Evolutionary conservation across 345 rosid genomes (phyloP).

Genomic region (Aquilaria malaccensis): DNA sequence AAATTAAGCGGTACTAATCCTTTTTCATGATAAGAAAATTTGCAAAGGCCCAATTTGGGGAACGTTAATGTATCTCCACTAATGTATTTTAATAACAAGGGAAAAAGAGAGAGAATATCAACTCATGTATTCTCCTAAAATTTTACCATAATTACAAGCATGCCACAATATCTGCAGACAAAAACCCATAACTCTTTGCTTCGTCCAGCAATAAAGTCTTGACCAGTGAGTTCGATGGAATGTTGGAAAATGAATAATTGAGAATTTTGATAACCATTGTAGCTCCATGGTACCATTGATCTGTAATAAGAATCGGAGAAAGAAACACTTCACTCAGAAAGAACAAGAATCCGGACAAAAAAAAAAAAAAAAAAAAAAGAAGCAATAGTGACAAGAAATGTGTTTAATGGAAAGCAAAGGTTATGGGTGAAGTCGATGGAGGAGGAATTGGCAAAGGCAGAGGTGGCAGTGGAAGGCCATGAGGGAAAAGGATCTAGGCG

Average conservation of each 20-base stretch:
- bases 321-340: not conserved
- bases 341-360: not conserved
- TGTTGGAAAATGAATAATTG: conserved; percentile 60
- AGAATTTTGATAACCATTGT: conserved; percentile 76
- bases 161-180: conserved; percentile 34
- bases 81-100: no score
- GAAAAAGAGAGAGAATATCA: no score
- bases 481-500: conserved; percentile 10
- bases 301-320: conserved; percentile 21
- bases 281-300: conserved; percentile 75
- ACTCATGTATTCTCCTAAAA: no score
- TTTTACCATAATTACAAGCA: no score
- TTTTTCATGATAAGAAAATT: no score
- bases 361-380: not conserved
- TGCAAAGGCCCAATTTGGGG: no score
- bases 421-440: conserved; percentile 49
- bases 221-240: conserved; percentile 35
- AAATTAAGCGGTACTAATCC: no score
- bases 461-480: conserved; percentile 18
- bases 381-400: not conserved
- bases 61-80: no score
- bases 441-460: conserved; percentile 27
- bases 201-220: conserved; percentile 26
- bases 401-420: conserved; percentile 54
- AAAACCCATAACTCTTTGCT: conserved; percentile 9